phyloP scores from a whole-genome alignment of 805 yeast species.

The Cyberlindnera euphorbiiphila region DNA sequence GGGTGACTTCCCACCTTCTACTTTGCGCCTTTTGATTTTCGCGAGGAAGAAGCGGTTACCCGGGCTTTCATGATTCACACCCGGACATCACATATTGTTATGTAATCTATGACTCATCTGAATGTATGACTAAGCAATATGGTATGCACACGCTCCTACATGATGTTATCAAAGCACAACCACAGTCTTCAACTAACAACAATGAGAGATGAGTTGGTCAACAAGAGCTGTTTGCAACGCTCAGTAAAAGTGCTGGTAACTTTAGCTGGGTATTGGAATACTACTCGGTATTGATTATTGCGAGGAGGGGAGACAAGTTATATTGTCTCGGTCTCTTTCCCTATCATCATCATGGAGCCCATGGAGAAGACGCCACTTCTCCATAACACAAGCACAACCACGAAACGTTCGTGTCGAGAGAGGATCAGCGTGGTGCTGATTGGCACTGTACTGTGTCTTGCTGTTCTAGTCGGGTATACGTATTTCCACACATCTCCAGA shows the following conservation, averaged over 20 bases:
- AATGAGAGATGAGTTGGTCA: no score
- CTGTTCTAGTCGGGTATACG: not conserved
- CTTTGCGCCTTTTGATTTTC: not conserved
- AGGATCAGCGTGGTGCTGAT: not conserved
- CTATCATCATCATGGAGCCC: constrained; percentile 2
- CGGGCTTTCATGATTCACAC: no score
- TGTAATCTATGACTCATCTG: no score
- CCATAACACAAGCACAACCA: not conserved
- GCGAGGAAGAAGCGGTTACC: not conserved
- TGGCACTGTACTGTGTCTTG: not conserved
- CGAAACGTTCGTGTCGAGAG: not conserved
- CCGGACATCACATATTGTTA: no score
- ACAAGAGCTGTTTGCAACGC: no score
- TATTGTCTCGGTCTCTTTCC: not conserved
- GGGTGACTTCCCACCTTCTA: not conserved
- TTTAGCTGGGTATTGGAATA: no score
- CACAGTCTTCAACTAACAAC: no score
- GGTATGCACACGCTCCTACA: no score
- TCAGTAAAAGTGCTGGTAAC: no score
- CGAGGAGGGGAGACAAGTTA: not conserved
- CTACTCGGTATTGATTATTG: no score
- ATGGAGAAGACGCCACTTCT: constrained; percentile 7
- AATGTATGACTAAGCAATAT: no score
- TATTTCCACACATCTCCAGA: not conserved
- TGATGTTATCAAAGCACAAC: no score